Percentiles rank a stretch among this genome's conserved stretches.
Evolutionary conservation across 805 yeast genomes (phyloP).

Genomic region (Maudiozyma bulderi): DNA sequence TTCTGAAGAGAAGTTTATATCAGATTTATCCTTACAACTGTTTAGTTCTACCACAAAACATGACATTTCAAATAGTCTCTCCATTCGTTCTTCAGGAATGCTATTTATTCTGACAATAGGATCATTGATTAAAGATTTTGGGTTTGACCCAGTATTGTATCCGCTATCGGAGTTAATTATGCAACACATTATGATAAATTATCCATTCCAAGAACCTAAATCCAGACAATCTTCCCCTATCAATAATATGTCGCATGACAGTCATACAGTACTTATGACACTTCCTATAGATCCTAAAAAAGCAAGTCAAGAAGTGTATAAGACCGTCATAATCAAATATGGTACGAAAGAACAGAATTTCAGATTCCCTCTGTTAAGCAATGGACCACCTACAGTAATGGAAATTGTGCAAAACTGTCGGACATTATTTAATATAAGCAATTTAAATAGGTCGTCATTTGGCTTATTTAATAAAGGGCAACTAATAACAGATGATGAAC

Average conservation of each 20-base stretch:
- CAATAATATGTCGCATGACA: not conserved
- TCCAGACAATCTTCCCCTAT: not conserved
- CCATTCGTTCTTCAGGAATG: not conserved
- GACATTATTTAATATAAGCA: conserved; percentile 51
- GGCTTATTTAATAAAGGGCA: conserved; percentile 16
- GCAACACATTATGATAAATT: conserved; percentile 1
- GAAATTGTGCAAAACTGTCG: conserved; percentile 77
- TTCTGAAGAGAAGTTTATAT: not conserved
- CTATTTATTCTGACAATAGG: conserved; percentile 34
- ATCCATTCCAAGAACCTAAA: not conserved
- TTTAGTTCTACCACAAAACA: not conserved
- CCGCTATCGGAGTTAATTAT: conserved; percentile 52
- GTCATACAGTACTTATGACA: conserved; percentile 13
- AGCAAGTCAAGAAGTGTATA: conserved; percentile 29
- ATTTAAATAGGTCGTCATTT: conserved; percentile 7
- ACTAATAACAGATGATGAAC: conserved; percentile 36
- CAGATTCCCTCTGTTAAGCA: conserved; percentile 50
- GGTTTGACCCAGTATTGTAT: conserved; percentile 58
- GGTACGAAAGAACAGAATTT: conserved; percentile 50
- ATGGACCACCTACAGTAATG: conserved; percentile 69
- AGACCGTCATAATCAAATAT: conserved; percentile 41
- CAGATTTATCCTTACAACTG: not conserved
- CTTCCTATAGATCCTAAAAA: conserved; percentile 29
- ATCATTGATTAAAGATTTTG: conserved; percentile 67
- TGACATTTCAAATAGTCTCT: not conserved